Evolutionary conservation across 139 green algal species (phyloP).

Genomic region (Trebouxia sp.): DNA sequence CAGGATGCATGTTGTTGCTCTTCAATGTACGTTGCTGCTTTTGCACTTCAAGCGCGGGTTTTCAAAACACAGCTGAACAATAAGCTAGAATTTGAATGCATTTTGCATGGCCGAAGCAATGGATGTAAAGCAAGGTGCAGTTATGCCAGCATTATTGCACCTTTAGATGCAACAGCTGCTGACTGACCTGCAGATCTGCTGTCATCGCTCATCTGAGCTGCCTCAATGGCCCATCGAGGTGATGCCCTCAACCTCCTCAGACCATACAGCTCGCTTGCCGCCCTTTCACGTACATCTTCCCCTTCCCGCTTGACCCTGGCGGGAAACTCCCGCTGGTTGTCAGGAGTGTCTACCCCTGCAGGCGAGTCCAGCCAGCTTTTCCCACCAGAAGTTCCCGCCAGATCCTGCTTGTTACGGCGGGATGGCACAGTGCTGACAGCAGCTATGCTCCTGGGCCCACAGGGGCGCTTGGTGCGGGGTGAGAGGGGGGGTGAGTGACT

Average conservation of each 20-base stretch:
- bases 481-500: not conserved
- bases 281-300: not conserved
- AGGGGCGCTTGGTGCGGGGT: not conserved
- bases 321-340: not conserved
- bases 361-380: no score
- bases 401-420: not conserved
- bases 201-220: constrained; percentile 15
- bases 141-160: no score
- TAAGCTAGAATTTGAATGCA: no score
- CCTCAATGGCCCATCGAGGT: not conserved
- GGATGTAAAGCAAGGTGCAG: no score
- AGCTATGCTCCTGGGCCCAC: not conserved
- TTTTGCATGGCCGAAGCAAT: no score
- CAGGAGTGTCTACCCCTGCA: not conserved
- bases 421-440: not conserved
- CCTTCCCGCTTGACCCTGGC: not conserved
- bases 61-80: no score
- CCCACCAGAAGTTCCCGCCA: not conserved
- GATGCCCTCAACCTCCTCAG: not conserved
- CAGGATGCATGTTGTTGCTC: no score
- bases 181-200: not conserved
- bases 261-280: not conserved
- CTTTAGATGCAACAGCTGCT: not conserved
- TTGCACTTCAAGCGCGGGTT: no score
- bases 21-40: no score